Evolutionary conservation across 352 stramenopile genomes (phyloP).

Genomic region (Phytophthora pinifolia): DNA sequence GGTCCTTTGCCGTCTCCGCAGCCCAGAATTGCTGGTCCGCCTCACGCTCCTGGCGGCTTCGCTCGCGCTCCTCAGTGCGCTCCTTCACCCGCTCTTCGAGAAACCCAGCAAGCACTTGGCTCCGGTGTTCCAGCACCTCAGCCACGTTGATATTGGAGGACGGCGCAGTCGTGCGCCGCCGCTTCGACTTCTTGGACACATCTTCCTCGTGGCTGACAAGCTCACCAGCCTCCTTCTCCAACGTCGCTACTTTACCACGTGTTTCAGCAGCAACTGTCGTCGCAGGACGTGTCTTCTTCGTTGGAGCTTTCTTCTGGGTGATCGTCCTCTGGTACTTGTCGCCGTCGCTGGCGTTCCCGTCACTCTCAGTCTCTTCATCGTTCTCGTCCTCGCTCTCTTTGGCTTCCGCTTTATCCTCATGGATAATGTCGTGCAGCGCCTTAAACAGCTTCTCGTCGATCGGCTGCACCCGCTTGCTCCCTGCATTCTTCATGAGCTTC

Average conservation of each 20-base stretch:
- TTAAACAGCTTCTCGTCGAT: conserved; percentile 17
- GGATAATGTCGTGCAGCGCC: conserved; percentile 10
- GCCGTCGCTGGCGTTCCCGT: conserved; percentile 7
- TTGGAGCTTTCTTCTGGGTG: conserved; percentile 4
- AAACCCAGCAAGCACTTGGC: conserved; percentile 13
- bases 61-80: conserved; percentile 14
- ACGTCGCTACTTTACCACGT: neutral
- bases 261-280: neutral
- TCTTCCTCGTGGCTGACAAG: conserved; percentile 2
- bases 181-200: neutral
- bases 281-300: neutral
- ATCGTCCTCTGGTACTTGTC: conserved; percentile 12
- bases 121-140: conserved; percentile 20
- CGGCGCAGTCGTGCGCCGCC: neutral
- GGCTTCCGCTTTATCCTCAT: neutral
- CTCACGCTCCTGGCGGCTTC: conserved; percentile 19
- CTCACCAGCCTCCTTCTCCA: conserved; percentile 22
- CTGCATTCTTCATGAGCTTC: conserved; percentile 23
- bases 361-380: conserved; percentile 2
- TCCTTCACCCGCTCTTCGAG: conserved; percentile 16
- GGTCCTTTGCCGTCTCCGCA: conserved; percentile 21
- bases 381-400: conserved; percentile 5
- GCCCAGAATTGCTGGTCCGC: conserved; percentile 27
- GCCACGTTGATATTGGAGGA: conserved; percentile 1
- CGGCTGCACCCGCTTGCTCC: conserved; percentile 9